Base-by-base conservation (phyloP, 768 basidiomycete species). In the Mycena floridula region DNA sequence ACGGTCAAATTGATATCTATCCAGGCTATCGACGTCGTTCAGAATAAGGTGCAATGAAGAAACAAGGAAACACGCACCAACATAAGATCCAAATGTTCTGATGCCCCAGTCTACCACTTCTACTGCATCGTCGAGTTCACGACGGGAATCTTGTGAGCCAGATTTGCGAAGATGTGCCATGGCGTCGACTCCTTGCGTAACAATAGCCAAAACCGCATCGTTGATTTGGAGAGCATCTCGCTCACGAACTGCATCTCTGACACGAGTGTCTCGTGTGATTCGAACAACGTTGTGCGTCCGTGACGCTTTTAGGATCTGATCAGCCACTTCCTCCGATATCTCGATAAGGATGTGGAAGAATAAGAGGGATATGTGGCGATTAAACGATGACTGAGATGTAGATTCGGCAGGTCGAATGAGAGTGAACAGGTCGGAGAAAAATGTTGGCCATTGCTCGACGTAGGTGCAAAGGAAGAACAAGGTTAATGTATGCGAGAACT, bases 1-100 rank as follows among this genome's bases (percentile, higher is more conserved):
- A 99, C 86, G 11, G 96, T 93, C 50, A 98, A 70, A 57, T 91
- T 92, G 53, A 99, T 94, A 58, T 99, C 96, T 53, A 98, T 87
- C 96, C 96, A 99, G 12, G 92, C 95, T 96, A 54, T 23, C 35
- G 3, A 40, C 28, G 26, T 40, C n/a, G 20, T 13, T 47, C 26
- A 53, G 47, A 26, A 48, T 18, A 26, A n/a, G 15, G 16, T n/a
- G 11, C n/a, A 13, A 11, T 16, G 4, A 2, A 24, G 38, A 22
- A 24, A 13, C 13, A 22, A 13, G 3, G 23, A 39, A 37, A 24
- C 12, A 81, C 94, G 58, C 59, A 96, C 94, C 90, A 46, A 91
- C 92, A 59, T 97, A 98, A 24, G 91, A 90, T 4, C 81, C 88
- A 61, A 94, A 89, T 0, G 94, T 92, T 51, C 86, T 74, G 45